Evolutionary conservation across 2,329 filamentous ascomycete genomes (phyloP), one percentile per base, ranked within the genome.

Genomic region (Neofusicoccum kwambonambiense): DNA sequence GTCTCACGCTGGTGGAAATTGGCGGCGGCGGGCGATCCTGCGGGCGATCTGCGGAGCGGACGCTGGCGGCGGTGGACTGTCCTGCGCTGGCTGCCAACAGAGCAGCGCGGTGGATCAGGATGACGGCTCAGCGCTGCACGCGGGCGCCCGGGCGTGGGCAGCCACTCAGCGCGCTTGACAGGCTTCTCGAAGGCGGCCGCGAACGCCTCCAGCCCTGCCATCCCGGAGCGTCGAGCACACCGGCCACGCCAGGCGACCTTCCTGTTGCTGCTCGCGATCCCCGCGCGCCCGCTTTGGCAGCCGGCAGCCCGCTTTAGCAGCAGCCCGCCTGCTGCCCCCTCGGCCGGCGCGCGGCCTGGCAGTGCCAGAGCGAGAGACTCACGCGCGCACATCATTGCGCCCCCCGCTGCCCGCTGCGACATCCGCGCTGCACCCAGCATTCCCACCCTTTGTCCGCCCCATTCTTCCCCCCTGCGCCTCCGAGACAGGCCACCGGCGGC

Each of bases 371-470:
- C 37, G 37, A 39, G 37, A 39, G 37, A 39, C 35, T 35, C 50
- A 54, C 50, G 47, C 47, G 50, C 50, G 37, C 54, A 22, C 54
- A 22, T 31, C 54, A 19, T 58, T 37, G 15, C 39, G 35, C 51
- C 34, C 51, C 22, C 22, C n/a, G 47, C 50, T 19, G 22, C 50
- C 37, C 37, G 52, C 52, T 56, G 52, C 27, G 22, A 34, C 52
- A 44, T 27, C 39, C 56, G 31, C 56, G 42, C 56, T 39, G 56
- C 56, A 47, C 56, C 41, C 56, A 60, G 50, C 62, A 49, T 64
- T 45, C 45, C 62, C 62, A 34, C 51, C 50, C 62, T 57, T 57
- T 64, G 50, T 64, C 62, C 51, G 50, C 62, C 58, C 41, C 58
- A 50, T 57, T 57, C 62, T 64, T 42, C 47, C 61, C 58, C 61